These are phyloP conservation scores for Lanmaoa pseudosensibilis DNA, from an alignment of 768 basidiomycete genomes.

Conservation along the genomic window DNA sequence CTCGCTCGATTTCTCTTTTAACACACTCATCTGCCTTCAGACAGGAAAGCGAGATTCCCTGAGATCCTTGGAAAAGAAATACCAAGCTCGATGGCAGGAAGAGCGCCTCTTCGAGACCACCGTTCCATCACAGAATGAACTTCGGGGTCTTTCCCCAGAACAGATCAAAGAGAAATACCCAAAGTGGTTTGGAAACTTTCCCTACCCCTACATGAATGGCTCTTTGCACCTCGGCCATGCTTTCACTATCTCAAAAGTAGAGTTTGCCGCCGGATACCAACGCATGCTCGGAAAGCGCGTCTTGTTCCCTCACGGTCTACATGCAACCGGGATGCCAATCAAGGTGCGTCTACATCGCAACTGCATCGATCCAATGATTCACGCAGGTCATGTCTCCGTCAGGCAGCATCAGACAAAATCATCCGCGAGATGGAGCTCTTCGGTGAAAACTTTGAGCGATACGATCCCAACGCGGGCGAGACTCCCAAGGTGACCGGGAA, in stretches of 20 bases:
- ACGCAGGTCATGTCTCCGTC: background rate
- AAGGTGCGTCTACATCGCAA: conserved; percentile 61
- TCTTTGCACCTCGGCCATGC: conserved; percentile 96
- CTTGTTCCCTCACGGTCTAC: conserved; percentile 96
- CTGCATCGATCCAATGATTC: background rate
- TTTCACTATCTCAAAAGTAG: conserved; percentile 97
- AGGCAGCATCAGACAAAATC: conserved; percentile 98
- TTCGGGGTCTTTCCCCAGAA: conserved; percentile 58
- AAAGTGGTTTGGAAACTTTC: conserved; percentile 98
- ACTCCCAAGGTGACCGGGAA: conserved; percentile 42
- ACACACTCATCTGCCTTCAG: conserved; percentile 40
- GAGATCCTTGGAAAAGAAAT: conserved; percentile 77
- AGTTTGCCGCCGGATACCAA: conserved; percentile 94
- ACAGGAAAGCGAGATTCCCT: conserved; percentile 93
- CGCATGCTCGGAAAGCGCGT: conserved; percentile 93
- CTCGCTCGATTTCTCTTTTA: background rate
- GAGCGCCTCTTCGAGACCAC: conserved; percentile 82
- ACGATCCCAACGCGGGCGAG: conserved; percentile 43
- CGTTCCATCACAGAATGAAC: conserved; percentile 70
- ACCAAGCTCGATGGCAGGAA: conserved; percentile 78
- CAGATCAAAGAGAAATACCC: conserved; percentile 77
- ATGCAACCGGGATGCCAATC: conserved; percentile 99
- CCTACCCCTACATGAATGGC: conserved; percentile 98
- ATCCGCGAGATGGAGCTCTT: conserved; percentile 97
- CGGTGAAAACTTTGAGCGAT: conserved; percentile 79